A percentile compares a stretch with the other conserved stretches of the same genome.
Evolutionary conservation across 2,329 filamentous ascomycete genomes (phyloP).

Genomic region (Cytospora schulzeri): DNA sequence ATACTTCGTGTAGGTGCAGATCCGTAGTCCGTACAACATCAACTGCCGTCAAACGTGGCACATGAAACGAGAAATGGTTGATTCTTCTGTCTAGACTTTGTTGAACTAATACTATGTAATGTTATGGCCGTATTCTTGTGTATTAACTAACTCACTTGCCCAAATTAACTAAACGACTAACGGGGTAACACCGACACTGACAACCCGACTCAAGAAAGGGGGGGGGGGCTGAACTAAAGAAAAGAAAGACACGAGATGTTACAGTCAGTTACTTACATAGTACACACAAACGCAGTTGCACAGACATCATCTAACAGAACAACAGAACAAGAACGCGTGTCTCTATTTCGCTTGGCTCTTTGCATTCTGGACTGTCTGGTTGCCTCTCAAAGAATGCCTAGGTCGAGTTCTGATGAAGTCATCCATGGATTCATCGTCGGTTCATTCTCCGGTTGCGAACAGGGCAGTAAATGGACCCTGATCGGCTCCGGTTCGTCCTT

Average conservation of each 20-base stretch:
- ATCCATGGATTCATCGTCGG: constrained; percentile 1
- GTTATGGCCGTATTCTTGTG: too few species aligned
- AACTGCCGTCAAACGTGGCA: background rate
- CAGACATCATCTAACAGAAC: background rate
- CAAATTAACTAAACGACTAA: background rate
- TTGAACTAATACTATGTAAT: too few species aligned
- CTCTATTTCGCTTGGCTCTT: constrained; percentile 3
- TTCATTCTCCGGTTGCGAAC: background rate
- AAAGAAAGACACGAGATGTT: too few species aligned
- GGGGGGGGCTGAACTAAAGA: too few species aligned
- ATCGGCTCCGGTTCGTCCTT: constrained; percentile 6
- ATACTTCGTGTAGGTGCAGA: too few species aligned
- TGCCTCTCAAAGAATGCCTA: background rate
- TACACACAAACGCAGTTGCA: too few species aligned
- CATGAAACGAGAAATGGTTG: too few species aligned
- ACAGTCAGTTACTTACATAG: too few species aligned
- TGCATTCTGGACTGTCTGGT: background rate
- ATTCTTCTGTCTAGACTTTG: too few species aligned
- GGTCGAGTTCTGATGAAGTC: background rate
- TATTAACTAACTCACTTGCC: too few species aligned
- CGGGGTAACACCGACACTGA: background rate
- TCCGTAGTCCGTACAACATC: too few species aligned
- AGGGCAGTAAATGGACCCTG: background rate
- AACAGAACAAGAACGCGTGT: constrained; percentile 2
- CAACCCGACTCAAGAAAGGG: background rate